Evolutionary conservation across 2,329 filamentous ascomycete genomes (phyloP).

Genomic region (Monosporascus sp.): DNA sequence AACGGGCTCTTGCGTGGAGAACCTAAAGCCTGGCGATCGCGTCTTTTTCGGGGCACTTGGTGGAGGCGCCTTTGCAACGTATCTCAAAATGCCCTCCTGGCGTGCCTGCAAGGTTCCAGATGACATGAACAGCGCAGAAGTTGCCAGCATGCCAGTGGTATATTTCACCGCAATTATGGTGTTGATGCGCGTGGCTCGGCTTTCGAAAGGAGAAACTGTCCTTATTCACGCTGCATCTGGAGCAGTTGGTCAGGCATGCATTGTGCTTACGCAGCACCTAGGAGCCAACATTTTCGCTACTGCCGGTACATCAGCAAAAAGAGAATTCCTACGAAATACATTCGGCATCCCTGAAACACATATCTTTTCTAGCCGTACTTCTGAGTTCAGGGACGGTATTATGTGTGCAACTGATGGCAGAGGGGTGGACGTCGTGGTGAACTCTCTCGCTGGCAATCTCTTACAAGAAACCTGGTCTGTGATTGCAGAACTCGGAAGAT

Average conservation of each 20-base stretch:
- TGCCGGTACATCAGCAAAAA: conserved; percentile 34
- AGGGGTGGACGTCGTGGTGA: conserved; percentile 33
- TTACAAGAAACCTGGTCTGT: conserved; percentile 38
- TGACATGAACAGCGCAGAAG: conserved; percentile 31
- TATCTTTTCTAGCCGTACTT: conserved; percentile 30
- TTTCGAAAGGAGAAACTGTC: conserved; percentile 33
- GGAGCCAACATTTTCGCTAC: conserved; percentile 39
- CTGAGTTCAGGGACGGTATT: conserved; percentile 26
- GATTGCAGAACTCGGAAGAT: conserved; percentile 38
- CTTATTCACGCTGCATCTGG: conserved; percentile 36
- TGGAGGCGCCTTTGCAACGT: conserved; percentile 13
- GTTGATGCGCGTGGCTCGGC: conserved; percentile 32
- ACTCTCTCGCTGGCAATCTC: conserved; percentile 36
- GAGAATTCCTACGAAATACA: conserved; percentile 29
- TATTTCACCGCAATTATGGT: conserved; percentile 37
- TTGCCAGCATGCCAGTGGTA: conserved; percentile 35
- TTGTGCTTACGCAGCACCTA: conserved; percentile 31
- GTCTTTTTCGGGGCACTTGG: conserved; percentile 8
- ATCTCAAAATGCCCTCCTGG: conserved; percentile 8
- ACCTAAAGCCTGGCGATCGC: conserved; percentile 2
- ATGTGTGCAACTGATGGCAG: conserved; percentile 20
- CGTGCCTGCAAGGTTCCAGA: conserved; percentile 29
- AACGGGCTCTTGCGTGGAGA: conserved; percentile 2
- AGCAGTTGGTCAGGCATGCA: conserved; percentile 35
- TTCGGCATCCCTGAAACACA: conserved; percentile 33